phyloP scores from a whole-genome alignment of 1,284 basidiomycete species.

The Boletus hoseneyae region DNA sequence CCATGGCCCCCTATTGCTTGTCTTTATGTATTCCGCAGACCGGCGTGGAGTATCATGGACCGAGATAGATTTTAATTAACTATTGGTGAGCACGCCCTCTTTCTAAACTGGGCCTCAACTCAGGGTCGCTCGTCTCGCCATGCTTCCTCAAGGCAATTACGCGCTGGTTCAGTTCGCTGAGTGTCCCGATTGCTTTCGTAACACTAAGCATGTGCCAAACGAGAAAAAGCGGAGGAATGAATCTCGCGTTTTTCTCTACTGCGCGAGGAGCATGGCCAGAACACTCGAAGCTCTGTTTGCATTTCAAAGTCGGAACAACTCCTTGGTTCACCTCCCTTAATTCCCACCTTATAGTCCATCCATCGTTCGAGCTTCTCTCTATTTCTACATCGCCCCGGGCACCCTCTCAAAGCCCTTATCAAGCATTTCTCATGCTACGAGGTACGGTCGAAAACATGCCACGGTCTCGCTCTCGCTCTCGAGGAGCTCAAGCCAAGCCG shows the following conservation, averaged over 20 bases:
- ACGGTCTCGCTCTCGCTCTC: constrained; percentile 28
- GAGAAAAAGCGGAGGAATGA: constrained; percentile 35
- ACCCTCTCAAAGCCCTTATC: constrained; percentile 25
- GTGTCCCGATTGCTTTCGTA: constrained; percentile 34
- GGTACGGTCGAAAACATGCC: constrained; percentile 31
- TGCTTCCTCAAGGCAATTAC: constrained; percentile 35
- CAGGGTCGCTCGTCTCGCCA: constrained; percentile 33
- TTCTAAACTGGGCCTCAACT: constrained; percentile 21
- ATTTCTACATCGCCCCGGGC: constrained; percentile 25
- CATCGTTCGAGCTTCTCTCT: constrained; percentile 13
- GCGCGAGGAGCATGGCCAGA: constrained; percentile 37
- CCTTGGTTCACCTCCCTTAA: constrained; percentile 26
- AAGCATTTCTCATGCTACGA: constrained; percentile 30
- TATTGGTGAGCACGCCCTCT: constrained; percentile 22
- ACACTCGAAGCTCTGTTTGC: constrained; percentile 33
- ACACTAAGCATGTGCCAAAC: constrained; percentile 30
- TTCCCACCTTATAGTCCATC: constrained; percentile 33
- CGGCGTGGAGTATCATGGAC: constrained; percentile 32
- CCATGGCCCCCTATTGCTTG: constrained; percentile 33
- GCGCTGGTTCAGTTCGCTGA: constrained; percentile 38
- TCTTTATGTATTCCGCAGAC: constrained; percentile 37
- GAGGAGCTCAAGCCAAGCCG: constrained; percentile 27
- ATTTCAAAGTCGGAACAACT: constrained; percentile 36
- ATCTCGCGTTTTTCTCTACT: constrained; percentile 36
- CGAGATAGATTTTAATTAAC: constrained; percentile 36